Evolutionary conservation across 371 early-diverging fungal genomes (phyloP).

Genomic region (Amoeboaphelidium protococcarum): DNA sequence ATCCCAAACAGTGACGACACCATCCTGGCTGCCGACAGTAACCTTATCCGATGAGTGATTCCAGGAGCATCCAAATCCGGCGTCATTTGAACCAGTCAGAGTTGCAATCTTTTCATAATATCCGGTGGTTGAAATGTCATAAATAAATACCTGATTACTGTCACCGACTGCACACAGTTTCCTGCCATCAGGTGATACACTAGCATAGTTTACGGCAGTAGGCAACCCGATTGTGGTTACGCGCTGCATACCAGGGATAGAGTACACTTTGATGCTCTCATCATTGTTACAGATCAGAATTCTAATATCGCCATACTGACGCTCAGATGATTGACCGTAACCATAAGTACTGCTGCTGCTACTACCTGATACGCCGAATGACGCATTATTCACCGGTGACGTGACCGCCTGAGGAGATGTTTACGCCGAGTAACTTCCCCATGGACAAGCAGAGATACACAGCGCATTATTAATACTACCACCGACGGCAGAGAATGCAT

Average conservation of each 20-base stretch:
- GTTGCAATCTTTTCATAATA: conserved; percentile 32
- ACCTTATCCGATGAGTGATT: conserved; percentile 36
- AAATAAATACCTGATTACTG: conserved; percentile 47
- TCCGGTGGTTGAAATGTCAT: conserved; percentile 28
- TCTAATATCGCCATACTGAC: conserved; percentile 29
- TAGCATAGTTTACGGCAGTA: conserved; percentile 55
- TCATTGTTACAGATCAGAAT: conserved; percentile 79
- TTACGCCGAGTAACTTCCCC: neutral
- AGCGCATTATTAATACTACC: conserved; percentile 76
- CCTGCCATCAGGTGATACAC: conserved; percentile 53
- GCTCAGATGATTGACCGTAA: no score
- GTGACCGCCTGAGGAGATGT: no score
- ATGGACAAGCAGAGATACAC: conserved; percentile 31
- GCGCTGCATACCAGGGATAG: conserved; percentile 35
- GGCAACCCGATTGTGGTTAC: conserved; percentile 40
- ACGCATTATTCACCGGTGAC: no score
- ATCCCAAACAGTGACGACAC: conserved; percentile 48
- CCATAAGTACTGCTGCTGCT: no score
- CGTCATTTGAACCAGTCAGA: conserved; percentile 26
- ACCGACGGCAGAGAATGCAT: conserved; percentile 40
- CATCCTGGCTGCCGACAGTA: conserved; percentile 58
- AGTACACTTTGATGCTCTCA: conserved; percentile 58
- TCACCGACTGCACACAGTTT: conserved; percentile 68
- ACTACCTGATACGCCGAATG: no score
- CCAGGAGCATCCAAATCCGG: conserved; percentile 56